Base-by-base conservation (phyloP, 345 rosid genomes). In the Pseudoturritis turrita region DNA sequence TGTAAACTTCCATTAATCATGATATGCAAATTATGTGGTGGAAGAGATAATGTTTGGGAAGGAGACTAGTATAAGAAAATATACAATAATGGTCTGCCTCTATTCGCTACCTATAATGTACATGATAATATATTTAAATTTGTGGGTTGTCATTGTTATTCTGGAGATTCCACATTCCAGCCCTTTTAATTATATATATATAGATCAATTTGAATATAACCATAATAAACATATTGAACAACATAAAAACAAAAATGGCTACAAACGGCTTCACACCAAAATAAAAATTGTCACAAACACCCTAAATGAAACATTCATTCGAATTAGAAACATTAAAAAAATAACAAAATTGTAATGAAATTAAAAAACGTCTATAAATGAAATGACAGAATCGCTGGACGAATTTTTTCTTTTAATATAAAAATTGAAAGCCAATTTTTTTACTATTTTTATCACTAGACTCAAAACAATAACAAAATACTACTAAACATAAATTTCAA, bases 61-160 rank as follows among this genome's bases (percentile, higher is more conserved):
- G 37, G 37, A 29, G 17, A 45, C 26, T 29, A 29, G 26, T 17
- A 28, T 26, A 15, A 28, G 17, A 46, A 45, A 47, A 46, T 58
- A 46, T 17, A 49, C 46, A 37, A 47, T 60, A 11, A 51, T 71
- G 68, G 68, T 13, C 53, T 40, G 44, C 75, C 43, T 28, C 75
- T 61, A 26, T 40, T 40, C 10, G 35, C 33, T 60, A 14, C 6
- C 60, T 25, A 37, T 7, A 12, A 70, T 39, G 6, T 29, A 45
- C 10, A 10, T 50, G 36, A 23, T 31, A 7, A 18, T 15, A 15
- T 57, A 12, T 15, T n/a, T 2, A 47, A 49, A 17, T 49, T 19
- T 50, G 22, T 50, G 41, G 62, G 70, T 22, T 62, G 76, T 44
- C 70, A 62, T 23, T 62, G 39, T 60, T 26, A 40, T 62, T 33